These are phyloP conservation scores for Ophiocordyceps camponoti-floridani DNA, from an alignment of 2,329 filamentous ascomycete species.

Conservation along the genomic window DNA sequence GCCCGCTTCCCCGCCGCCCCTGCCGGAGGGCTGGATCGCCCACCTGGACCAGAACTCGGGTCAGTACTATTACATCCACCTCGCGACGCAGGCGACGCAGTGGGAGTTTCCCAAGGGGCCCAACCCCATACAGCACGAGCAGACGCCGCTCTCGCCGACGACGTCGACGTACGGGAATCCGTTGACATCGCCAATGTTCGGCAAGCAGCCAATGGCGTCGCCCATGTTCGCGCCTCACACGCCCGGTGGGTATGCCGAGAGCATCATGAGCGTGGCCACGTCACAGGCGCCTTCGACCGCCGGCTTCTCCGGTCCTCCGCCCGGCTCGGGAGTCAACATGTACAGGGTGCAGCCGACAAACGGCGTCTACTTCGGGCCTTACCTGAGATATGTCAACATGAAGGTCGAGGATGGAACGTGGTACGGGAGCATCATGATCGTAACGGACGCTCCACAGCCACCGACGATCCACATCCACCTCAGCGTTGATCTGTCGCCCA, in stretches of 20 bases:
- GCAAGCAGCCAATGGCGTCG: slow-evolving; percentile 42
- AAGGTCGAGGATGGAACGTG: slow-evolving; percentile 79
- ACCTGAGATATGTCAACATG: slow-evolving; percentile 93
- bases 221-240: slow-evolving; percentile 71
- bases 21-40: slow-evolving; percentile 96
- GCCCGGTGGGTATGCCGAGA: slow-evolving; percentile 60
- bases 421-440: slow-evolving; percentile 83
- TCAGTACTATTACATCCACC: slow-evolving; percentile 97
- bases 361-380: slow-evolving; percentile 94
- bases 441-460: slow-evolving; percentile 79
- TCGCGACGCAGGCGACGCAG: slow-evolving; percentile 87
- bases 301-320: slow-evolving; percentile 81
- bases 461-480: slow-evolving; percentile 93
- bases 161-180: slow-evolving; percentile 62
- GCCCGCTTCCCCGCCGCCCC: slow-evolving; percentile 71
- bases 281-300: slow-evolving; percentile 56
- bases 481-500: slow-evolving; percentile 78
- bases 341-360: slow-evolving; percentile 91
- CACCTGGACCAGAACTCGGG: slow-evolving; percentile 90
- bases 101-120: slow-evolving; percentile 98
- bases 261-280: slow-evolving; percentile 64
- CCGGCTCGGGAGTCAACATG: slow-evolving; percentile 75
- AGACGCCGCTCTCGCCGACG: slow-evolving; percentile 66
- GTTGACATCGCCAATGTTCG: slow-evolving; percentile 49
- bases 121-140: slow-evolving; percentile 70